phyloP scores from a whole-genome alignment of 164 flowering plant species.

The Amborella trichopoda region DNA sequence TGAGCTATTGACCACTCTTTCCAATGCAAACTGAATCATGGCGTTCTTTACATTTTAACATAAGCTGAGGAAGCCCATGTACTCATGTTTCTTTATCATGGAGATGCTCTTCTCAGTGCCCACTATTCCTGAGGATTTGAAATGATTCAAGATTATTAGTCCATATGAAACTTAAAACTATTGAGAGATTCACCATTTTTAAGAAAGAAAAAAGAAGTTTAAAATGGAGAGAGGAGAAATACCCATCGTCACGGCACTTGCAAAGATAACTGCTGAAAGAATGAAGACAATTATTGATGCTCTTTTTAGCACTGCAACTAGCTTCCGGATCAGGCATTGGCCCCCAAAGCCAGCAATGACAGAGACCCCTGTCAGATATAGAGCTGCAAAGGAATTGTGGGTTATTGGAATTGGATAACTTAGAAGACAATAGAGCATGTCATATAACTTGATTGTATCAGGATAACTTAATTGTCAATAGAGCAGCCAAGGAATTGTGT shows the following conservation, averaged over 20 bases:
- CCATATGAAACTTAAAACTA: background rate
- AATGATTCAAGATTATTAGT: background rate
- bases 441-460: background rate
- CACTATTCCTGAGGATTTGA: conserved; percentile 40
- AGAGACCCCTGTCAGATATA: conserved; percentile 13
- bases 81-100: conserved; percentile 73
- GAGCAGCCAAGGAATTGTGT: background rate
- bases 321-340: conserved; percentile 64
- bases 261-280: conserved; percentile 84
- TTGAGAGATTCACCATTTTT: background rate
- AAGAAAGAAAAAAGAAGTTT: background rate
- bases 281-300: conserved; percentile 81
- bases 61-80: no score
- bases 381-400: conserved; percentile 10
- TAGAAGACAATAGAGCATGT: background rate
- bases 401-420: background rate
- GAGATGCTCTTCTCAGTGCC: conserved; percentile 45
- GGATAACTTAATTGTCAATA: background rate
- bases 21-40: no score
- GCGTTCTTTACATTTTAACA: no score
- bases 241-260: conserved; percentile 96
- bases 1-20: no score
- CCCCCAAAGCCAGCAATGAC: conserved; percentile 21
- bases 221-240: background rate
- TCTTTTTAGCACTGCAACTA: conserved; percentile 48